Evolutionary conservation across 257 asterid genomes (phyloP), one percentile per base, ranked within the genome.

Genomic region (Osmanthus fragrans): DNA sequence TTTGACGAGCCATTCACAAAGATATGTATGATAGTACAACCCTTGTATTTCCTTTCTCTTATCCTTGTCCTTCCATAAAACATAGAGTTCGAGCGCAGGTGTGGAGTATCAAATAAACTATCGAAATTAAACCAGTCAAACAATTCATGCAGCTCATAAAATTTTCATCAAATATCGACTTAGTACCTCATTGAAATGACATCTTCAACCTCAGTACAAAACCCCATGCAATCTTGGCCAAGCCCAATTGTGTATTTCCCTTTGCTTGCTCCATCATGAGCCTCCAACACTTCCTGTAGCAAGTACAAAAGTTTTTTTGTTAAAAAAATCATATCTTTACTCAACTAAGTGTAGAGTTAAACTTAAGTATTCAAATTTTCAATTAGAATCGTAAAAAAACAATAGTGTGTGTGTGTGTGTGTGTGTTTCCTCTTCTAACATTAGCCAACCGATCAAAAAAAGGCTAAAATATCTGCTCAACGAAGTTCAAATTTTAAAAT

Each of bases 171-270:
- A 23, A 60, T 10, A 60, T 60, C 16, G 7, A 49, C 74, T 64
- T 49, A 75, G 42, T 83, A 96, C 99, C 99, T 91, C 99, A 96
- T 96, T 42, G 99, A 96, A 80, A 96, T 92, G 29, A 96, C 99
- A 89, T 96, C 99, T 87, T 96, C 99, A 12, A 96, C 98, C 84
- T 96, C 98, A 25, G 91, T 82, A 79, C 99, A 96, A 77, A 92
- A 96, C 33, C 91, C 97, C 99, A 96, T 90, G 92, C 98, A 93
- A 88, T 96, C 99, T 85, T 96, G 99, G 70, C 98, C 99, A 68
- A 96, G 97, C 82, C 99, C 99, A 82, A 96, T 96, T 68, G 99
- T 96, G 91, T 96, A 96, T 82, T 96, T 96, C 78, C 99, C 99
- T 82, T 93, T 96, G 87, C 99, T 96, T 74, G 92, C 99, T 83